Evolutionary conservation across 1,284 basidiomycete genomes (phyloP).

Genomic region (Puccinia novopanici): DNA sequence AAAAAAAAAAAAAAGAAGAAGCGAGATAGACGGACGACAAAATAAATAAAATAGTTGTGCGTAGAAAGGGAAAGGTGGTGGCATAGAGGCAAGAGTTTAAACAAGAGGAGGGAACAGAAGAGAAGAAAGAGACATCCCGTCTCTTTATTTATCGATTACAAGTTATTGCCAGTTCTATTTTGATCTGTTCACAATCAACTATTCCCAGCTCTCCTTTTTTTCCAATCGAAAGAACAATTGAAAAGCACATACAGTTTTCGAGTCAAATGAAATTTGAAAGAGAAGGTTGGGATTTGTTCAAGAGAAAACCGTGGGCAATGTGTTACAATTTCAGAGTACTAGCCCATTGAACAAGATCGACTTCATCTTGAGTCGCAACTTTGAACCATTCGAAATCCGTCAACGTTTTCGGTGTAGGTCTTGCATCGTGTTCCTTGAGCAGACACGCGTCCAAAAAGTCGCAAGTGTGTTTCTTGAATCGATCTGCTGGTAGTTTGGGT

Average conservation of each 20-base stretch:
- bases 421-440: slow-evolving; percentile 51
- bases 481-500: slow-evolving; percentile 69
- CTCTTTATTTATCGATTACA: slow-evolving; percentile 10
- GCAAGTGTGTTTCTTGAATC: slow-evolving; percentile 60
- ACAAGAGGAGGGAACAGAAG: slow-evolving; percentile 13
- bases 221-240: slow-evolving; percentile 6
- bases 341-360: slow-evolving; percentile 57
- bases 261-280: neutral
- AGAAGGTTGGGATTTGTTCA: neutral
- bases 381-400: slow-evolving; percentile 55
- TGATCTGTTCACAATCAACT: neutral
- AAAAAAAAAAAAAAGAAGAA: no score
- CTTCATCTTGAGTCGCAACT: slow-evolving; percentile 52
- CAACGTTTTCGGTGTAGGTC: slow-evolving; percentile 52
- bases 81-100: neutral
- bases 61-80: neutral
- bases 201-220: neutral
- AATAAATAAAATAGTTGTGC: neutral
- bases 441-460: slow-evolving; percentile 59
- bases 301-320: neutral
- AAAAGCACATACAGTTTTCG: slow-evolving; percentile 9
- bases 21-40: neutral
- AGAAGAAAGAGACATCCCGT: neutral
- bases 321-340: slow-evolving; percentile 52
- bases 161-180: neutral